Conservation (phyloP, 345 rosid genomes). For the Bruguiera gymnorhiza region DNA sequence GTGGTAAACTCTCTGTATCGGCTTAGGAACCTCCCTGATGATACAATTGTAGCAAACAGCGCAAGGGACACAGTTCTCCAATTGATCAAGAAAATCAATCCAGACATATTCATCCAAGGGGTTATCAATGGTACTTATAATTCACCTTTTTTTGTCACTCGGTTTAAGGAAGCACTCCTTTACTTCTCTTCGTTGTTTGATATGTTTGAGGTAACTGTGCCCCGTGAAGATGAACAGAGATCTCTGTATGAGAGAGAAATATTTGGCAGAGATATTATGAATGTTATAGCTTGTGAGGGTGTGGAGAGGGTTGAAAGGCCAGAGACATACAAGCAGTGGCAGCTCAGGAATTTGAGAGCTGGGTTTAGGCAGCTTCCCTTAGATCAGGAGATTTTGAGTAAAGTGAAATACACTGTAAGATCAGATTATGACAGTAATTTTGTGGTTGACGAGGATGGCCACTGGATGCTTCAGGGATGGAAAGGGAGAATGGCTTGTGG, state of each 20-base stretch:
- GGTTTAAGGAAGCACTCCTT: constrained; percentile 69
- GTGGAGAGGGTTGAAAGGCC: constrained; percentile 64
- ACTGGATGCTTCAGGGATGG: constrained; percentile 89
- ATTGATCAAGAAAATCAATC: constrained; percentile 51
- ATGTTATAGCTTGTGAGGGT: constrained; percentile 73
- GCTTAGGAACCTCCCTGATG: constrained; percentile 61
- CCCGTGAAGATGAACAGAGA: constrained; percentile 53
- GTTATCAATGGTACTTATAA: constrained; percentile 55
- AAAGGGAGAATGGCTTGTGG: constrained; percentile 71
- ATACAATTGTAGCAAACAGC: constrained; percentile 46
- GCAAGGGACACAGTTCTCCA: constrained; percentile 62
- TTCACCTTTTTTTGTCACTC: constrained; percentile 63
- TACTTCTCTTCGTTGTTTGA: constrained; percentile 65
- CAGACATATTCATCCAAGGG: constrained; percentile 62
- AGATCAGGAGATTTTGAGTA: constrained; percentile 46
- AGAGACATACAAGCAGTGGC: constrained; percentile 80
- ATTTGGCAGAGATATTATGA: constrained; percentile 51
- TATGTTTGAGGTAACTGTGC: constrained; percentile 47
- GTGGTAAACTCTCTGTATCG: constrained; percentile 57
- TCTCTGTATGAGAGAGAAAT: constrained; percentile 56
- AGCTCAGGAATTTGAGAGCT: constrained; percentile 29
- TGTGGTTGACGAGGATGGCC: constrained; percentile 53
- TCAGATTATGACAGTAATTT: constrained; percentile 59
- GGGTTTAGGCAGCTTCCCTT: constrained; percentile 61
- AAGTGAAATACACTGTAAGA: constrained; percentile 38